Percentiles rank a stretch among this genome's conserved stretches.
Evolutionary conservation across 208 protist species (phyloP).

Genomic region (Trypanosoma vivax): DNA sequence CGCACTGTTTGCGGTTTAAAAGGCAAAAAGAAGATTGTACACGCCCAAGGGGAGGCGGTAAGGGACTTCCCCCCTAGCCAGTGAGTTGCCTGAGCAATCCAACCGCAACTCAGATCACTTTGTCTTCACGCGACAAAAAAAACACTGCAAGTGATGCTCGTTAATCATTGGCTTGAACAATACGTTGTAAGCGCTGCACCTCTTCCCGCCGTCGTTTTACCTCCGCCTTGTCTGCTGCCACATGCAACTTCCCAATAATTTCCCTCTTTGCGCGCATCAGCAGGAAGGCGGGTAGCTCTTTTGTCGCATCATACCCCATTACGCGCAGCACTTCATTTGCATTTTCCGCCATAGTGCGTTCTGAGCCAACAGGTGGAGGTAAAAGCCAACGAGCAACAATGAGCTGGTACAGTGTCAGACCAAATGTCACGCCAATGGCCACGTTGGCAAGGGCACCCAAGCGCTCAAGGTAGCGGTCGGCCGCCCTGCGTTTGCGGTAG

Average conservation of each 20-base stretch:
- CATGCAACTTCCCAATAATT: slow-evolving; percentile 65
- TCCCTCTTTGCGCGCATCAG: slow-evolving; percentile 67
- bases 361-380: slow-evolving; percentile 25
- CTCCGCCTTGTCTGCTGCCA: slow-evolving; percentile 55
- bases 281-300: slow-evolving; percentile 67
- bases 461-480: slow-evolving; percentile 69
- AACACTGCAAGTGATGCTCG: no score
- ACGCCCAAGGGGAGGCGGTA: no score
- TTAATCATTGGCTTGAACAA: slow-evolving; percentile 10
- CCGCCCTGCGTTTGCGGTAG: slow-evolving; percentile 57
- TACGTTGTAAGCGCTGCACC: slow-evolving; percentile 32
- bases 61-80: no score
- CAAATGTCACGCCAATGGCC: slow-evolving; percentile 49
- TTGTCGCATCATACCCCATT: slow-evolving; percentile 55
- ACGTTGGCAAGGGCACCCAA: slow-evolving; percentile 56
- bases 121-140: no score
- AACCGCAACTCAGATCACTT: no score
- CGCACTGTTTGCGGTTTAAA: no score
- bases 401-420: slow-evolving; percentile 57
- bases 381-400: slow-evolving; percentile 28
- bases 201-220: slow-evolving; percentile 57
- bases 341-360: slow-evolving; percentile 55
- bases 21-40: no score
- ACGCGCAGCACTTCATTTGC: slow-evolving; percentile 44
- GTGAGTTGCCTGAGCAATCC: no score